Conservation (phyloP, 306 rosid genomes). For the Sicyos baderoa region DNA sequence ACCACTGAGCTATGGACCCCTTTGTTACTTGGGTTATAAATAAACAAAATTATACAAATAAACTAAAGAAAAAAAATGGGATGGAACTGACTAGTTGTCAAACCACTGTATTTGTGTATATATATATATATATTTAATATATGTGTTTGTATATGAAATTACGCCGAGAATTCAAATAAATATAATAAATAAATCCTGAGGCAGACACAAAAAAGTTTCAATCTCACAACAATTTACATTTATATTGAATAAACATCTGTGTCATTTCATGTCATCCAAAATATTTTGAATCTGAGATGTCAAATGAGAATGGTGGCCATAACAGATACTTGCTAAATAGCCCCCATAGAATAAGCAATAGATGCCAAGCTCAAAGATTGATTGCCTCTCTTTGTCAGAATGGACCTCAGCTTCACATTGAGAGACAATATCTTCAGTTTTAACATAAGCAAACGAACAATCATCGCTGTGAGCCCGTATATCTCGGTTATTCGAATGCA, state of each 20-base stretch:
- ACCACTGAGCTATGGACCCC: no score
- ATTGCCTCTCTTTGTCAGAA: slow-evolving; percentile 21
- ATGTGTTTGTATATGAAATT: no score
- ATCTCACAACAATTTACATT: background rate
- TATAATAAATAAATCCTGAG: no score
- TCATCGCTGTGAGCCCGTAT: slow-evolving; percentile 11
- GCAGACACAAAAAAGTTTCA: background rate
- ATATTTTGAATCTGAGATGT: slow-evolving; percentile 31
- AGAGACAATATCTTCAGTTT: slow-evolving; percentile 13
- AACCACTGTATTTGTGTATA: no score
- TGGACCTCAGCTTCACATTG: slow-evolving; percentile 17
- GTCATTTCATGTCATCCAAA: slow-evolving; percentile 15
- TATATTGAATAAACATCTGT: background rate
- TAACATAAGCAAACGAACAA: slow-evolving; percentile 5
- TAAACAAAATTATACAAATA: no score
- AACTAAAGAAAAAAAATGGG: no score
- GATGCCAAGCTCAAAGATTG: slow-evolving; percentile 37
- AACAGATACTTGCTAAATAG: slow-evolving; percentile 44
- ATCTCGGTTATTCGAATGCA: slow-evolving; percentile 12
- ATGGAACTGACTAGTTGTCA: no score
- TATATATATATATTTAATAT: no score
- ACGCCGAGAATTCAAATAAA: no score
- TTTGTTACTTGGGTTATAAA: no score
- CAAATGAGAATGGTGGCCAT: slow-evolving; percentile 37
- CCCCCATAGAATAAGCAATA: slow-evolving; percentile 65